These are phyloP conservation scores for Sporothrix schenckii DNA, from an alignment of 2,329 filamentous ascomycete species.

Conservation along the genomic window DNA sequence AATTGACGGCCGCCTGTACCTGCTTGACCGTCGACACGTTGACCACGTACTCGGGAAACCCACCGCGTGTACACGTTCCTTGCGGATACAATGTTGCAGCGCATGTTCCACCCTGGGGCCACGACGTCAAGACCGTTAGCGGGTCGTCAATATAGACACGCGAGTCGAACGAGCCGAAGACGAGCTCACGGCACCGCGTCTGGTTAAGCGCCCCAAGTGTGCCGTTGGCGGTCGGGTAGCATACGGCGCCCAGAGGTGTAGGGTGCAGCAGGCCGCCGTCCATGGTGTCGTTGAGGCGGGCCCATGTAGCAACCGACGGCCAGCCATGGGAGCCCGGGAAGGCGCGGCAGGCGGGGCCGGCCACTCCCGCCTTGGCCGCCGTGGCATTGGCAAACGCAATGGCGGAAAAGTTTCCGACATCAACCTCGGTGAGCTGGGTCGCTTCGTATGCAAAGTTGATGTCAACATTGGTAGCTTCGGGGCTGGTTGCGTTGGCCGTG, in stretches of 20 bases:
- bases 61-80: slow-evolving; percentile 45
- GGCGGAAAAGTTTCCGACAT: slow-evolving; percentile 42
- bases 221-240: slow-evolving; percentile 41
- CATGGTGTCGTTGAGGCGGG: slow-evolving; percentile 40
- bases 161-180: slow-evolving; percentile 38
- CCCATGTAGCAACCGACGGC: slow-evolving; percentile 42
- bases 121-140: slow-evolving; percentile 42
- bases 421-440: slow-evolving; percentile 40
- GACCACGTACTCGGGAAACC: slow-evolving; percentile 47
- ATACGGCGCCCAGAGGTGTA: slow-evolving; percentile 43
- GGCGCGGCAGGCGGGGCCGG: slow-evolving; percentile 38
- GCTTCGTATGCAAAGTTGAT: slow-evolving; percentile 33
- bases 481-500: neutral
- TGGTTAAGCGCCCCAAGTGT: slow-evolving; percentile 37
- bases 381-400: slow-evolving; percentile 39
- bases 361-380: slow-evolving; percentile 24
- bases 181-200: slow-evolving; percentile 41
- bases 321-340: slow-evolving; percentile 42
- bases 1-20: slow-evolving; percentile 48
- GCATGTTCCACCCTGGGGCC: slow-evolving; percentile 46
- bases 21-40: slow-evolving; percentile 46
- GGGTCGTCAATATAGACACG: slow-evolving; percentile 43
- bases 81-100: slow-evolving; percentile 37
- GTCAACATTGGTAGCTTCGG: neutral
- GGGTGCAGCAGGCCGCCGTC: slow-evolving; percentile 44